Evolutionary conservation across 306 rosid species (phyloP), one percentile per base, ranked within the genome.

Genomic region (Cicer chorassanicum): DNA sequence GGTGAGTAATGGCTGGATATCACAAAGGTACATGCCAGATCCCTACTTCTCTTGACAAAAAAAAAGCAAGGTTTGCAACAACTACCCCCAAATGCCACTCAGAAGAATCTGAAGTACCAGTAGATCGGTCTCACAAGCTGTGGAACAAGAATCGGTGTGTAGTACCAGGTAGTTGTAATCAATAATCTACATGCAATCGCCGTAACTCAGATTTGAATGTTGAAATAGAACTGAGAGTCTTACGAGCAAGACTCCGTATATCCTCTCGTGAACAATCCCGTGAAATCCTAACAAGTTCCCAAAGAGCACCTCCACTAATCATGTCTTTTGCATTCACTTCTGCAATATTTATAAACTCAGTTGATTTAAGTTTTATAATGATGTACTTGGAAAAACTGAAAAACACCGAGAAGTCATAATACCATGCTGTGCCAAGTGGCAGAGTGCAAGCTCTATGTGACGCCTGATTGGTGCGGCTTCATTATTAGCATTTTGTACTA

Each of bases 371-470:
- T 48, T 77, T 41, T 41, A 45, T 29, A 21, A 49, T 5, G 29
- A 62, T 59, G 73, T 43, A 45, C 44, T 21, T 24, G 18, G 15
- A 74, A 56, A 51, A 65, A 63, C 59, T 56, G 60, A 57, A 74
- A 57, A 68, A 57, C 6, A 68, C 19, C 53, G 14, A 64, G 38
- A 80, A 51, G 76, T 19, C 29, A 24, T 73, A 64, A 45, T 85
- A 94, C 99, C 99, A 51, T 95, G 99, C 57, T 92, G 99, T 15
- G 99, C 99, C 87, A 95, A 78, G 89, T 95, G 99, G 79, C 98
- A 95, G 36, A 95, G 89, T 18, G 98, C 99, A 80, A 95, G 97
- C 86, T 95, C 99, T 63, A 95, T 85, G 89, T 92, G 99, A 83
- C 93, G 99, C 85, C 96, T 88, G 84, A 95, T 92, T 60, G 99